Base-by-base conservation (phyloP, 2,329 filamentous ascomycete genomes). In the Penicillium sp. region DNA sequence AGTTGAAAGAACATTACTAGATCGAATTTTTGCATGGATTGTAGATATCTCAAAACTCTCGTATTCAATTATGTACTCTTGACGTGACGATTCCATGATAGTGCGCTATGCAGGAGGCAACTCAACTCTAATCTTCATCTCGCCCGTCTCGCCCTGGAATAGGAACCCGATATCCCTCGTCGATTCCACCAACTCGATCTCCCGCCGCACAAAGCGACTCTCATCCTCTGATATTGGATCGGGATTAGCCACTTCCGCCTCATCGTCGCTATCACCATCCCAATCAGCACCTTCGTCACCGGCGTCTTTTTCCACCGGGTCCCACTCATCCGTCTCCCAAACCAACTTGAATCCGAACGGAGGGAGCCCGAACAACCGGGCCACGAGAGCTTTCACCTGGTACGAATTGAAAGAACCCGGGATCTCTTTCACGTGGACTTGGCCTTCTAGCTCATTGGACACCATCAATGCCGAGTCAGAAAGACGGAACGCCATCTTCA, bases 241-340 rank as follows among this genome's bases (percentile, higher is more conserved):
- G 13, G 11, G 10, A 11, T 13, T 11, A 11, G 3, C 16, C 10
- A 5, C 33, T 35, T 41, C 48, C 36, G 55, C 68, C 5, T 62
- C 69, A 35, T 65, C 65, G 6, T 70, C 64, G 25, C 69, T 71
- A 28, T 75, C 73, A 38, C 77, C 72, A 2, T 73, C 74, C 5
- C 76, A 76, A 40, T 76, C 78, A 48, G 74, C 74, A 25, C 73
- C 80, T 39, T 83, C 83, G 27, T 80, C 79, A 4, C 82, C 79
- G 55, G 84, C 79, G 60, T 84, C 82, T 54, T 81, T 79, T 8
- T 81, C 81, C 0, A 90, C 85, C 0, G 89, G 89, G 69, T 96
- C 90, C 84, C 88, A 90, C 70, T 96, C 92, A 18, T 90, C 89
- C 8, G 91, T 96, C 74, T 96, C 90, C 88, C 90, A 95, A 0